These are phyloP conservation scores for Russula brevipes DNA, from an alignment of 768 basidiomycete species.

Conservation along the genomic window DNA sequence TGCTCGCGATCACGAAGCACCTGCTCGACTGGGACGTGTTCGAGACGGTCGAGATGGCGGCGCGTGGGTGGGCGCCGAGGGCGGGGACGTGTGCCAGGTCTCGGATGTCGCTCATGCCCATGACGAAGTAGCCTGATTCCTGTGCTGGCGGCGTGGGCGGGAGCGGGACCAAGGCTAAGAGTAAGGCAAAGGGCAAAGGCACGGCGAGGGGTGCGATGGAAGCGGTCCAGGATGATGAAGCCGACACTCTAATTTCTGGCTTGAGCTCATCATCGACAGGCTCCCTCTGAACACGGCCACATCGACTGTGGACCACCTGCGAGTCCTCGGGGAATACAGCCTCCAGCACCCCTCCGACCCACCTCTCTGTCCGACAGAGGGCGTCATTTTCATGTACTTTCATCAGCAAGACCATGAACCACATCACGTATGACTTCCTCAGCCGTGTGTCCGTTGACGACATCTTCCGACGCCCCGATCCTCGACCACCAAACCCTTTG, in stretches of 20 bases:
- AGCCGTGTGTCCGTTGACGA: too few species aligned
- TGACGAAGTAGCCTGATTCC: background rate
- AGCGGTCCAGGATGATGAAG: background rate
- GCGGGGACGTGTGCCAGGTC: conserved; percentile 50
- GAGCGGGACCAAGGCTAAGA: background rate
- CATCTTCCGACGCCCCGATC: too few species aligned
- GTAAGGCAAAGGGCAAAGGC: conserved; percentile 20
- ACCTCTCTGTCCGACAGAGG: too few species aligned
- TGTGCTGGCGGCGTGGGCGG: background rate
- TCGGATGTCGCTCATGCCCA: conserved; percentile 40
- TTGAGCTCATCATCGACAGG: too few species aligned
- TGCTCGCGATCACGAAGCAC: conserved; percentile 78
- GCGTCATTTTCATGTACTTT: too few species aligned
- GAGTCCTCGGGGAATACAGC: too few species aligned
- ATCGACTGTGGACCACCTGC: too few species aligned
- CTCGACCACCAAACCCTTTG: too few species aligned
- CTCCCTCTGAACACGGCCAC: too few species aligned
- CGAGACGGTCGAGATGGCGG: conserved; percentile 56
- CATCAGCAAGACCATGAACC: too few species aligned
- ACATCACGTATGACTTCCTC: too few species aligned
- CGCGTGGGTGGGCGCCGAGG: conserved; percentile 58
- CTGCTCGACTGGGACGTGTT: conserved; percentile 81
- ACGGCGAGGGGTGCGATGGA: conserved; percentile 19
- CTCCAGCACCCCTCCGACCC: too few species aligned
- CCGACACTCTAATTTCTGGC: background rate